Evolutionary conservation across 2,329 filamentous ascomycete species (phyloP), one percentile per base, ranked within the genome.

Genomic region (Cryoendolithus antarcticus): DNA sequence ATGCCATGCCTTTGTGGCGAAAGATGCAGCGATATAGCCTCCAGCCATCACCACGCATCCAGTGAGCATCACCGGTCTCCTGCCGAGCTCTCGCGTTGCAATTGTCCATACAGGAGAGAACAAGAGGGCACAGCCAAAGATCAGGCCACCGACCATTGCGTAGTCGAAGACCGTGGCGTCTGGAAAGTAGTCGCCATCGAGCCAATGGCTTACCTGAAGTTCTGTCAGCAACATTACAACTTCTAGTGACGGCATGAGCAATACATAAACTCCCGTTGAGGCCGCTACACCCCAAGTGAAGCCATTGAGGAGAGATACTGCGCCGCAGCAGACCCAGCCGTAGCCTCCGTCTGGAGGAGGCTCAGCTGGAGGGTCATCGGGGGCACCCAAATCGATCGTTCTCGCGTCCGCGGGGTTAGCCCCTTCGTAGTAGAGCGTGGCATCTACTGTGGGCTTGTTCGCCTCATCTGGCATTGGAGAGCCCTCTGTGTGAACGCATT

Each of bases 111-210:
- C 31, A 1, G 61, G 55, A 2, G 60, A 55, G 2, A 61, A 41
- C 0, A 64, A 44, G 48, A 65, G 56, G 5, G 59, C 52, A 6
- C 56, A 43, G 4, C 54, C 47, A 40, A 65, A 60, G 38, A 57
- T 56, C 19, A 66, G 48, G 9, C 62, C 60, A 4, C 62, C 62
- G 27, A 66, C 56, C 30, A 64, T 56, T 3, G 62, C 62, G 45
- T 59, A 66, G 44, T 64, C 58, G 37, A 63, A 48, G 0, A 56
- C 37, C 1, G 49, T 51, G 9, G 63, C 58, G 10, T 48, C 49
- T 0, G 56, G 55, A 39, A 63, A 66, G 6, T 65, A 67, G 10
- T 69, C 59, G 28, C 62, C 63, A 41, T 63, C 69, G 9, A 35
- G 37, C 39, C 37, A 24, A 13, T 10, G n/a, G n/a, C n/a, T n/a